A percentile compares a stretch with the other conserved stretches of the same genome.
Conservation (phyloP, 495 filamentous ascomycete species). For the Podospora sp. region DNA sequence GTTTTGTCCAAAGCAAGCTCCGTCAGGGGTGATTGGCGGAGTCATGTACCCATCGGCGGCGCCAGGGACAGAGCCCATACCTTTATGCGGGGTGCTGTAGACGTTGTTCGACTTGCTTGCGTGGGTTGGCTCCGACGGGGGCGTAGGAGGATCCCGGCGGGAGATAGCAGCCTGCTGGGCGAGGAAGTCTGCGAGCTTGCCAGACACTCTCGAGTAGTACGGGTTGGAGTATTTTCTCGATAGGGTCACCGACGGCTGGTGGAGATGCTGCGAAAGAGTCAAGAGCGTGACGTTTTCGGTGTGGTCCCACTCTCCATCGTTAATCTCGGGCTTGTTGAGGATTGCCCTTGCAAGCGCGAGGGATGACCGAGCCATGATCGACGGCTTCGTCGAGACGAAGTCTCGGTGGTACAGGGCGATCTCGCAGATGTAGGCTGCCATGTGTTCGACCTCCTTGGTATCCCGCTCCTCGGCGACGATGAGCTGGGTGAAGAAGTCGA, state of each 20-base stretch:
- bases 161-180: constrained; percentile 76
- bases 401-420: constrained; percentile 95
- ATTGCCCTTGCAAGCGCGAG: constrained; percentile 86
- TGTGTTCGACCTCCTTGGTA: constrained; percentile 88
- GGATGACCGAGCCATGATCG: constrained; percentile 84
- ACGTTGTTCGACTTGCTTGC: constrained; percentile 59
- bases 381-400: constrained; percentile 87
- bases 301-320: constrained; percentile 76
- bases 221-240: constrained; percentile 84
- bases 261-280: constrained; percentile 82
- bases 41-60: constrained; percentile 84
- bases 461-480: constrained; percentile 67
- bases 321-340: constrained; percentile 74
- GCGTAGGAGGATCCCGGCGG: constrained; percentile 63
- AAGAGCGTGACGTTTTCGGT: constrained; percentile 78
- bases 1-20: constrained; percentile 58
- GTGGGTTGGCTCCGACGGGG: constrained; percentile 61
- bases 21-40: constrained; percentile 94
- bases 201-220: constrained; percentile 79
- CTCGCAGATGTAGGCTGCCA: constrained; percentile 91
- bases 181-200: constrained; percentile 83
- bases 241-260: constrained; percentile 83
- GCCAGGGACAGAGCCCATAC: constrained; percentile 59
- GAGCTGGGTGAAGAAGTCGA: constrained; percentile 87
- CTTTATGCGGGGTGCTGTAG: constrained; percentile 85